phyloP scores from a whole-genome alignment of 2,329 filamentous ascomycete species.

The Cytospora piceicola region DNA sequence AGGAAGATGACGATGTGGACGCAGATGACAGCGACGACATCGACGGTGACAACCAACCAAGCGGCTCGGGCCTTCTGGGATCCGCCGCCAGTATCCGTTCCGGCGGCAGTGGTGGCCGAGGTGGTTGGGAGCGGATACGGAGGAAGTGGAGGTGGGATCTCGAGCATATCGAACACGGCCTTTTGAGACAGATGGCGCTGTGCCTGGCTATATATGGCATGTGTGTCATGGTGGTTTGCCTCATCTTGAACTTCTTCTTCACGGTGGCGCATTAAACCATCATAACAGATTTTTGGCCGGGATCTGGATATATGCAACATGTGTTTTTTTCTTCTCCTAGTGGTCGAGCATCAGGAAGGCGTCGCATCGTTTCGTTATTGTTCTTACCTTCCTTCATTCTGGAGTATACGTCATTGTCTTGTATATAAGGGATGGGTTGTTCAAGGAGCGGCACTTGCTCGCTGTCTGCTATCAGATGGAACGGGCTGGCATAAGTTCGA shows the following conservation, averaged over 20 bases:
- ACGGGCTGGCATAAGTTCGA: slow-evolving; percentile 1
- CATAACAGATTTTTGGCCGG: background rate
- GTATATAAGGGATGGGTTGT: slow-evolving; percentile 13
- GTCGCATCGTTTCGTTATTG: background rate
- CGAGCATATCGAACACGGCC: slow-evolving; percentile 64
- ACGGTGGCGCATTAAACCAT: slow-evolving; percentile 60
- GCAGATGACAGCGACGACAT: slow-evolving; percentile 51
- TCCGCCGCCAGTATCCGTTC: slow-evolving; percentile 53
- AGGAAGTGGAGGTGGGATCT: slow-evolving; percentile 63
- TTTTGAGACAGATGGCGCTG: slow-evolving; percentile 74
- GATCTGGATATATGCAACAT: background rate
- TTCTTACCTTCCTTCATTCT: background rate
- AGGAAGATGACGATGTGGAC: slow-evolving; percentile 86
- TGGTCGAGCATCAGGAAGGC: background rate
- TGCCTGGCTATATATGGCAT: slow-evolving; percentile 81
- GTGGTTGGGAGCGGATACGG: slow-evolving; percentile 54
- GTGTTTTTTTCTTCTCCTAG: no score
- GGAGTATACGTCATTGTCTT: background rate
- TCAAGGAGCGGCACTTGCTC: background rate
- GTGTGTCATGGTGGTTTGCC: slow-evolving; percentile 85
- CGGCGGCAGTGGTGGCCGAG: slow-evolving; percentile 41
- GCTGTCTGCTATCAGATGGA: background rate
- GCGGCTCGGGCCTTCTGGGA: slow-evolving; percentile 44
- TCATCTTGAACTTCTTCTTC: slow-evolving; percentile 85
- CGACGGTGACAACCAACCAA: slow-evolving; percentile 45